Conservation (phyloP, 23 red algal genomes). For the Gracilaria gracilis region DNA sequence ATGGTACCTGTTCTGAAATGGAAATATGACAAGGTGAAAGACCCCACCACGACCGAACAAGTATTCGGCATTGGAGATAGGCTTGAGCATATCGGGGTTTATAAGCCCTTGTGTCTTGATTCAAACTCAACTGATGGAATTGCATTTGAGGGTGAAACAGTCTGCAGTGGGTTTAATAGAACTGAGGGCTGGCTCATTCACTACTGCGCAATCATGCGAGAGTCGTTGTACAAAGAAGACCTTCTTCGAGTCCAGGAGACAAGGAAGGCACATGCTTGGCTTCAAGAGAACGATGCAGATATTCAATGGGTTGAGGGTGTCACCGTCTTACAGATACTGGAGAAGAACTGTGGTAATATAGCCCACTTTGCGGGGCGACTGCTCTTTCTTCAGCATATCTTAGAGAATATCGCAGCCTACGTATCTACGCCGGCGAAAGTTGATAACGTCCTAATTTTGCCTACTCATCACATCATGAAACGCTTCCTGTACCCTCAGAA, state of each 20-base stretch:
- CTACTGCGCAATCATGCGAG: conserved; percentile 66
- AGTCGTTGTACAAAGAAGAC: conserved; percentile 59
- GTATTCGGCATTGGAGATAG: conserved; percentile 65
- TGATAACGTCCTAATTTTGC: conserved; percentile 68
- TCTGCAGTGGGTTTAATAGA: conserved; percentile 70
- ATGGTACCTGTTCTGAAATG: conserved; percentile 69
- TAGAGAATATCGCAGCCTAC: conserved; percentile 71
- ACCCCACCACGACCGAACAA: conserved; percentile 51
- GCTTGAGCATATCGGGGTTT: conserved; percentile 70
- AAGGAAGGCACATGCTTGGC: conserved; percentile 30
- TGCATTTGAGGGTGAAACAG: conserved; percentile 33
- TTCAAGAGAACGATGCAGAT: conserved; percentile 54
- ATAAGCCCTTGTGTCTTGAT: conserved; percentile 77
- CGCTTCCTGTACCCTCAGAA: conserved; percentile 83
- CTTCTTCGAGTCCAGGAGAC: conserved; percentile 21
- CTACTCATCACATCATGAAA: conserved; percentile 81
- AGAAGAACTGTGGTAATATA: conserved; percentile 90
- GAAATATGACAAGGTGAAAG: conserved; percentile 56
- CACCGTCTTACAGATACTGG: conserved; percentile 80
- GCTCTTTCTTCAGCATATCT: conserved; percentile 80
- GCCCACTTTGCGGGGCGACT: conserved; percentile 84
- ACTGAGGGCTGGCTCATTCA: conserved; percentile 74
- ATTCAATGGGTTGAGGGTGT: conserved; percentile 78
- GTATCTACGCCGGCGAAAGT: conserved; percentile 33
- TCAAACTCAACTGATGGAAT: conserved; percentile 28